Evolutionary conservation across 306 rosid genomes (phyloP).

Genomic region (Casuarina cunninghamiana): DNA sequence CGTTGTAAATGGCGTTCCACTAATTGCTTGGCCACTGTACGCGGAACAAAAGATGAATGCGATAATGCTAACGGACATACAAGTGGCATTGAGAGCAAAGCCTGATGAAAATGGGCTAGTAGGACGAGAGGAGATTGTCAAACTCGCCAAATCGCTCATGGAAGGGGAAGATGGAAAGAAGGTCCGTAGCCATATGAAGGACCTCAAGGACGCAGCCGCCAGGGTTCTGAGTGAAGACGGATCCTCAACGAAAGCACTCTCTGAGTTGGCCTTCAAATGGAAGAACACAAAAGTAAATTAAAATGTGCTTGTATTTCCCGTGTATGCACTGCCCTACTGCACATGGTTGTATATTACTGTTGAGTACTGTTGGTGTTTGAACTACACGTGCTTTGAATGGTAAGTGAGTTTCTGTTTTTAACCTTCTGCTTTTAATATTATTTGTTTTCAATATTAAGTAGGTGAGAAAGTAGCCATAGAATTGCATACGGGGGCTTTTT

Average conservation of each 20-base stretch:
- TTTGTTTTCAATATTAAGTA: background rate
- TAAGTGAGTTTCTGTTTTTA: background rate
- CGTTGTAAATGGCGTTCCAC: constrained; percentile 60
- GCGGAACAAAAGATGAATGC: constrained; percentile 89
- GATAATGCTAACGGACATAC: constrained; percentile 30
- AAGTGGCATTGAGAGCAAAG: constrained; percentile 47
- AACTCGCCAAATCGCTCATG: constrained; percentile 47
- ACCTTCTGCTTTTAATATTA: too few species aligned
- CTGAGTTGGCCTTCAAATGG: constrained; percentile 50
- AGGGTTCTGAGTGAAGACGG: constrained; percentile 43
- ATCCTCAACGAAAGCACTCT: constrained; percentile 42
- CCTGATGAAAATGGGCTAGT: constrained; percentile 40
- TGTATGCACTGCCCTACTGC: background rate
- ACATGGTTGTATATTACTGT: background rate
- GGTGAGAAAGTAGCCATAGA: background rate
- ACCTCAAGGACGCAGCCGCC: constrained; percentile 52
- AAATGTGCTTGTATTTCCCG: background rate
- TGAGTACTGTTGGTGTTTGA: background rate
- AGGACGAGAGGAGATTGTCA: constrained; percentile 49
- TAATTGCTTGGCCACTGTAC: constrained; percentile 74
- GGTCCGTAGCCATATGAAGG: constrained; percentile 53
- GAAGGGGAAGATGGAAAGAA: constrained; percentile 82
- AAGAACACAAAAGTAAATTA: constrained; percentile 13
- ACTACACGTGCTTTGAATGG: background rate
- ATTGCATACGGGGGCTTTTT: background rate